These are phyloP conservation scores for Microstegium vimineum DNA, from an alignment of 176 grass and related monocot species.

Conservation along the genomic window DNA sequence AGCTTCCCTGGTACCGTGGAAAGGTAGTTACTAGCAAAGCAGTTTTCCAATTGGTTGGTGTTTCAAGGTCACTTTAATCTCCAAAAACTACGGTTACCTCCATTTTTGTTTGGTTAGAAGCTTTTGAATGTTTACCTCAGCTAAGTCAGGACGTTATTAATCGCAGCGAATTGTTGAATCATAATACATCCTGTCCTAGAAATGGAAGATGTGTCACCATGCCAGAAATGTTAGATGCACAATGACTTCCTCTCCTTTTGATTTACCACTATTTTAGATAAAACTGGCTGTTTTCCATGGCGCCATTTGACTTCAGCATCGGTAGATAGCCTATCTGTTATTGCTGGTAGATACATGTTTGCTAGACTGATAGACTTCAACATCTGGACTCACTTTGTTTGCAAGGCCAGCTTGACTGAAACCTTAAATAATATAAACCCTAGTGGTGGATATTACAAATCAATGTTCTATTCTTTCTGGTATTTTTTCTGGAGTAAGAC, in stretches of 20 bases:
- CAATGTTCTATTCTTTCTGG: background rate
- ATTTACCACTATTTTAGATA: background rate
- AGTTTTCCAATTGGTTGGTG: background rate
- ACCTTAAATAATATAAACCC: background rate
- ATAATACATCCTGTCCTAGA: background rate
- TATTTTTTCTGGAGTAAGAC: background rate
- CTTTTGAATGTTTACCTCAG: background rate
- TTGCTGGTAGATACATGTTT: constrained; percentile 5
- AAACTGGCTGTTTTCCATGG: background rate
- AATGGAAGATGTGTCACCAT: background rate
- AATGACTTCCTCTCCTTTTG: background rate
- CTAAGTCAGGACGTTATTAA: background rate
- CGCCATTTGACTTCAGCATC: background rate
- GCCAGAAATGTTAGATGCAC: background rate
- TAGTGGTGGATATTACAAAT: constrained; percentile 4
- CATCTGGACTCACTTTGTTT: background rate
- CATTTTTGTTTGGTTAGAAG: background rate
- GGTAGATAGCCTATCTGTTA: background rate
- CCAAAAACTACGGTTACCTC: background rate
- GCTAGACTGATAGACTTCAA: constrained; percentile 14
- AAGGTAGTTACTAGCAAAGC: constrained; percentile 49
- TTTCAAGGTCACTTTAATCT: constrained; percentile 13
- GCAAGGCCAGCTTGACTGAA: background rate
- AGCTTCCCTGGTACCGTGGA: constrained; percentile 96
- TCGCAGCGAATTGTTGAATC: background rate